Evolutionary conservation across 1,139 yeast species (phyloP).

Genomic region (Lodderomyces theae): DNA sequence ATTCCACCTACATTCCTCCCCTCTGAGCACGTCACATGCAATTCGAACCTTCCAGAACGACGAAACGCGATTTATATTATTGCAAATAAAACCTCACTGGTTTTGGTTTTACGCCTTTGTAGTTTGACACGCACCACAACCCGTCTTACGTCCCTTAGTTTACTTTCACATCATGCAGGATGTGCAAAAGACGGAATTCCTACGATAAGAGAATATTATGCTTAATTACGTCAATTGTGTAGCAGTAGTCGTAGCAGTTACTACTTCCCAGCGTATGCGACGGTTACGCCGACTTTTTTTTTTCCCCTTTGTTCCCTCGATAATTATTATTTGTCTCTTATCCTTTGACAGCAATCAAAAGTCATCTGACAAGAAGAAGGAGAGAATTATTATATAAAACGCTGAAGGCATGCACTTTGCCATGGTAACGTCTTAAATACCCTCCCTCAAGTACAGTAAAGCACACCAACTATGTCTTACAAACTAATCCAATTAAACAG

Average conservation of each 20-base stretch:
- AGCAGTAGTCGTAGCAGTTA: too few species aligned
- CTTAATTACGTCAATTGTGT: background rate
- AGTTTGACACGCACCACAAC: too few species aligned
- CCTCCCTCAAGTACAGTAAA: background rate
- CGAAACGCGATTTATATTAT: too few species aligned
- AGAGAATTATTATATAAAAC: background rate
- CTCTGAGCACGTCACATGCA: too few species aligned
- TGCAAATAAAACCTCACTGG: too few species aligned
- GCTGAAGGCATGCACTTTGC: too few species aligned
- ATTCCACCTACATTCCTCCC: background rate
- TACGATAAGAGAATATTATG: background rate
- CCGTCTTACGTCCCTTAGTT: background rate
- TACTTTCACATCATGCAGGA: background rate
- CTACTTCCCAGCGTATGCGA: too few species aligned
- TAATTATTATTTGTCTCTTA: too few species aligned
- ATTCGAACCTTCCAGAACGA: too few species aligned
- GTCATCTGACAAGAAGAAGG: background rate
- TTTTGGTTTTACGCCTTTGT: too few species aligned
- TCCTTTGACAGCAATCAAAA: slow-evolving; percentile 1
- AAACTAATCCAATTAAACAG: slow-evolving; percentile 14
- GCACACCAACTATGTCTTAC: slow-evolving; percentile 11
- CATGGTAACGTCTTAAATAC: too few species aligned
- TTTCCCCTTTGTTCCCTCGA: too few species aligned
- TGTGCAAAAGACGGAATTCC: background rate
- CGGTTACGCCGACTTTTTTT: background rate